phyloP scores from a whole-genome alignment of 139 green algal species.

The Haematococcus lacustris region DNA sequence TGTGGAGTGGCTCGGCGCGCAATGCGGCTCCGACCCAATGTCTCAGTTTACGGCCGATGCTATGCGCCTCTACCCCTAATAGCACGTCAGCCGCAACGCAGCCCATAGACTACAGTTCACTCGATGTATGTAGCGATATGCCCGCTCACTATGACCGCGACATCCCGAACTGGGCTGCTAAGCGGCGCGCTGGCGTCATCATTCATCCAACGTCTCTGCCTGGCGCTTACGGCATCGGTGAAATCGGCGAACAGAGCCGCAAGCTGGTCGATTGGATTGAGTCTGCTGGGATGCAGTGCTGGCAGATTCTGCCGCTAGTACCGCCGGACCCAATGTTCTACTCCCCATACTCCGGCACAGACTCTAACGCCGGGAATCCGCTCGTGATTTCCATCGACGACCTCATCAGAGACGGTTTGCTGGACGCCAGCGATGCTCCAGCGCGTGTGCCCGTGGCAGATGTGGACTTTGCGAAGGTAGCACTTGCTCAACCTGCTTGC shows the following conservation, averaged over 20 bases:
- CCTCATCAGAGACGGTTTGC: conserved; percentile 76
- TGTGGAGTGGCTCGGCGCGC: too few species aligned
- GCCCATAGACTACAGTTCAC: conserved; percentile 4
- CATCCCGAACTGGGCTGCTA: conserved; percentile 33
- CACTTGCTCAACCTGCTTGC: too few species aligned
- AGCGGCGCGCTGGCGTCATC: conserved; percentile 73
- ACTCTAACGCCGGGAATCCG: conserved; percentile 89
- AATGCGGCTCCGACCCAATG: too few species aligned
- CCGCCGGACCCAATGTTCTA: conserved; percentile 87
- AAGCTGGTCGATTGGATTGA: conserved; percentile 87
- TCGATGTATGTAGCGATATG: conserved; percentile 11
- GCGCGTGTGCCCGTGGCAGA: conserved; percentile 22
- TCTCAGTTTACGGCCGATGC: too few species aligned
- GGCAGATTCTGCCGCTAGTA: conserved; percentile 90
- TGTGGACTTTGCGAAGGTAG: conserved; percentile 36
- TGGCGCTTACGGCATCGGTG: conserved; percentile 77
- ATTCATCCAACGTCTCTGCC: conserved; percentile 91
- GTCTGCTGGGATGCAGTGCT: conserved; percentile 38
- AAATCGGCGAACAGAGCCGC: conserved; percentile 74
- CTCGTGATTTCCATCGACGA: conserved; percentile 83
- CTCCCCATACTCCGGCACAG: conserved; percentile 87
- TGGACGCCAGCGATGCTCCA: conserved; percentile 57
- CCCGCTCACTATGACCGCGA: conserved; percentile 30
- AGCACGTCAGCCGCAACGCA: too few species aligned
- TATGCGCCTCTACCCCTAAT: too few species aligned